A percentile compares a stretch with the other conserved stretches of the same genome.
Evolutionary conservation across 1,284 basidiomycete genomes (phyloP).

Genomic region (Irpex lacteus): DNA sequence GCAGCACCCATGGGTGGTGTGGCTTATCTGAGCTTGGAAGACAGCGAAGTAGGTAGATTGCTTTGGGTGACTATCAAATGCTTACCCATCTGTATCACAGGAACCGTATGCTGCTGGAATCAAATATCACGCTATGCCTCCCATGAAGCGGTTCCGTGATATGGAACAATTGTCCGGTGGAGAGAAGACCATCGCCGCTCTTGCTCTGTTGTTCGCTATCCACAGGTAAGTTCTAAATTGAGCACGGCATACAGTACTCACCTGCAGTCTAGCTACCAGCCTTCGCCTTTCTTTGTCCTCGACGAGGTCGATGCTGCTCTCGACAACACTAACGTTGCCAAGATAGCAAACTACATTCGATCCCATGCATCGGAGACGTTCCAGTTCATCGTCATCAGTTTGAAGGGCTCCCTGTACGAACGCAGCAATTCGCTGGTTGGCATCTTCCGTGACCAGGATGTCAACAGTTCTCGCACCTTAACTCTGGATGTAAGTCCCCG

Average conservation of each 20-base stretch:
- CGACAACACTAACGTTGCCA: slow-evolving; percentile 94
- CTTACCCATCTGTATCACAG: slow-evolving; percentile 35
- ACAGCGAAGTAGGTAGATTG: slow-evolving; percentile 71
- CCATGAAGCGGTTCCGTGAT: slow-evolving; percentile 98
- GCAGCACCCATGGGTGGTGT: slow-evolving; percentile 93
- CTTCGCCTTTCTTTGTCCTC: slow-evolving; percentile 97
- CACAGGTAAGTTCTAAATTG: slow-evolving; percentile 63
- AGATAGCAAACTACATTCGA: slow-evolving; percentile 89
- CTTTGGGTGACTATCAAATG: too few species aligned
- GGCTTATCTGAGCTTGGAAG: slow-evolving; percentile 94
- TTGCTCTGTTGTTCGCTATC: slow-evolving; percentile 94
- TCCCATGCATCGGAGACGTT: slow-evolving; percentile 76
- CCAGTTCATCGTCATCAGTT: slow-evolving; percentile 97
- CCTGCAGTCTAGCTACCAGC: slow-evolving; percentile 72
- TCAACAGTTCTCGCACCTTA: slow-evolving; percentile 86
- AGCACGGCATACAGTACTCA: slow-evolving; percentile 10
- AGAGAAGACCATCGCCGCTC: slow-evolving; percentile 97
- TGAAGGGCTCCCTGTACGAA: slow-evolving; percentile 91
- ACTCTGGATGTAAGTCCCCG: slow-evolving; percentile 79
- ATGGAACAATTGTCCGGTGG: slow-evolving; percentile 99
- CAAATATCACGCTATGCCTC: slow-evolving; percentile 99
- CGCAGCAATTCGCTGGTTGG: slow-evolving; percentile 89
- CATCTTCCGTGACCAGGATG: slow-evolving; percentile 91
- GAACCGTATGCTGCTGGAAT: slow-evolving; percentile 96
- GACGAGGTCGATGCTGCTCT: slow-evolving; percentile 98